phyloP scores from a whole-genome alignment of 495 filamentous ascomycete genomes.

The Podospora comata region DNA sequence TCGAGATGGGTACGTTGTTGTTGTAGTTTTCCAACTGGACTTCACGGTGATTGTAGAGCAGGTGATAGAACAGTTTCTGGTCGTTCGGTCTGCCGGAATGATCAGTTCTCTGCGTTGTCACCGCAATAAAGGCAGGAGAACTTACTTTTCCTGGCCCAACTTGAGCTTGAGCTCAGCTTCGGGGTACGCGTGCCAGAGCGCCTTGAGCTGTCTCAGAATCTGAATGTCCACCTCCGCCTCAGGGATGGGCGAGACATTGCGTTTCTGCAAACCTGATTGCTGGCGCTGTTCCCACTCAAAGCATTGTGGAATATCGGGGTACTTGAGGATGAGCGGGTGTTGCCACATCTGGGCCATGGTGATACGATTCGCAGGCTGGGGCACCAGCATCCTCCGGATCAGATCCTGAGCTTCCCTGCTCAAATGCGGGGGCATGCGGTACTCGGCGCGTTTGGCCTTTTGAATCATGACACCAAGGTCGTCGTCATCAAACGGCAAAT shows the following conservation, averaged over 20 bases:
- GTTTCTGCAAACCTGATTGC: conserved; percentile 22
- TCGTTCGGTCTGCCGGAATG: conserved; percentile 63
- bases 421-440: conserved; percentile 65
- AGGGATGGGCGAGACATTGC: conserved; percentile 34
- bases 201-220: conserved; percentile 76
- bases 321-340: conserved; percentile 78
- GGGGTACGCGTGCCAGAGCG: conserved; percentile 79
- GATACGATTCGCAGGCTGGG: conserved; percentile 72
- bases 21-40: conserved; percentile 81
- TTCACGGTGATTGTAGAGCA: conserved; percentile 75
- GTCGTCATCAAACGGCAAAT: conserved; percentile 76
- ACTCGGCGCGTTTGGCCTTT: conserved; percentile 67
- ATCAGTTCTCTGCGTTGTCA: conserved; percentile 23
- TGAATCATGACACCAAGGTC: conserved; percentile 55
- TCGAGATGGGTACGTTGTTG: conserved; percentile 68
- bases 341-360: conserved; percentile 74
- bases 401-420: conserved; percentile 73
- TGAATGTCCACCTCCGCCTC: conserved; percentile 67
- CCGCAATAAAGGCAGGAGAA: background rate
- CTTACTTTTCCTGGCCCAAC: conserved; percentile 65
- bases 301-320: conserved; percentile 62
- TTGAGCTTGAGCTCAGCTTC: conserved; percentile 66
- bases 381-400: conserved; percentile 68
- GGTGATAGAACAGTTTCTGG: conserved; percentile 86
- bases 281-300: conserved; percentile 27